Evolutionary conservation across 345 rosid species (phyloP).

Genomic region (Excoecaria agallocha): DNA sequence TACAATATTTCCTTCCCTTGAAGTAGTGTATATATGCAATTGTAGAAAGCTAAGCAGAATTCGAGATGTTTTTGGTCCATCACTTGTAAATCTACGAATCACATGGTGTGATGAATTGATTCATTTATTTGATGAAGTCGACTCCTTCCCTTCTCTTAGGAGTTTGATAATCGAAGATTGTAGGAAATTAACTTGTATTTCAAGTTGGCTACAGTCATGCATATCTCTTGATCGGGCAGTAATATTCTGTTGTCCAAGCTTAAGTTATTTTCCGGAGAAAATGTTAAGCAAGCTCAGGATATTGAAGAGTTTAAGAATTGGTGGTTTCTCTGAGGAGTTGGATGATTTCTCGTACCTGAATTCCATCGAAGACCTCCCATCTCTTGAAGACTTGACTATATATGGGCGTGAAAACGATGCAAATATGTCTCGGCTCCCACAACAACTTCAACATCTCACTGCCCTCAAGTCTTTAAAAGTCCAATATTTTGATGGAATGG

Average conservation of each 20-base stretch:
- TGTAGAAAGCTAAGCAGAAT: constrained; percentile 6
- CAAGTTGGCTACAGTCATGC: background rate
- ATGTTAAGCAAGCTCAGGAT: background rate
- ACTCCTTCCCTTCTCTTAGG: background rate
- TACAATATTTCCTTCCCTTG: constrained; percentile 13
- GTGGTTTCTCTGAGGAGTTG: background rate
- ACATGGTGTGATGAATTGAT: background rate
- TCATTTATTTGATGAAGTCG: background rate
- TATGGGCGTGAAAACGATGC: background rate
- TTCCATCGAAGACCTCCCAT: background rate
- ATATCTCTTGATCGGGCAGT: background rate
- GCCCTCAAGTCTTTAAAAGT: background rate
- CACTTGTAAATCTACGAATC: background rate
- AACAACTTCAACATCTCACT: constrained; percentile 8
- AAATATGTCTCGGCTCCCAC: background rate
- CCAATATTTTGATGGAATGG: background rate
- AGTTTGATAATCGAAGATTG: background rate
- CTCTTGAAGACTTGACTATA: background rate
- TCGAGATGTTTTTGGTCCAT: background rate
- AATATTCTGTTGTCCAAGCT: background rate
- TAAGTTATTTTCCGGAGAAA: background rate
- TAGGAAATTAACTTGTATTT: background rate
- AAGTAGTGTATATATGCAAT: background rate
- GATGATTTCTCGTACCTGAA: background rate
- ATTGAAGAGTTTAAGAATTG: background rate